phyloP scores from a whole-genome alignment of 139 green algal species.

The Tetraselmis chui region DNA sequence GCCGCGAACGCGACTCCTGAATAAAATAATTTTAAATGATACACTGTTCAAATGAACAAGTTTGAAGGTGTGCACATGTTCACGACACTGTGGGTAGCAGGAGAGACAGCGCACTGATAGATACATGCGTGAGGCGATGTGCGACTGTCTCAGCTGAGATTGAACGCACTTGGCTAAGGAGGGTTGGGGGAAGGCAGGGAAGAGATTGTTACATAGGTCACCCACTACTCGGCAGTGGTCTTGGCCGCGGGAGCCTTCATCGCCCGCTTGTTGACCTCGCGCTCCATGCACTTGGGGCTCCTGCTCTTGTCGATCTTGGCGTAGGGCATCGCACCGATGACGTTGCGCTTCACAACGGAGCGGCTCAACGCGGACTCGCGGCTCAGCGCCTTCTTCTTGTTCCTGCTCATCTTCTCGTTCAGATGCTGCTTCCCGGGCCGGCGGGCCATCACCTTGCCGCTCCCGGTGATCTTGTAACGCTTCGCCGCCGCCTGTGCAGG shows the following conservation, averaged over 20 bases:
- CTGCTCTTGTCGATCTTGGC: slow-evolving; percentile 7
- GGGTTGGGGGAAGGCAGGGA: no score
- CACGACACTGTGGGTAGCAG: no score
- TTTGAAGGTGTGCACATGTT: no score
- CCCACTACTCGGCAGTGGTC: no score
- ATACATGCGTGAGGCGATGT: no score
- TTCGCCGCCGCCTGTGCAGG: slow-evolving; percentile 20
- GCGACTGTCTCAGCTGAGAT: no score
- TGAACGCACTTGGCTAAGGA: no score
- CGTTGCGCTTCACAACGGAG: slow-evolving; percentile 6
- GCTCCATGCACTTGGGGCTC: neutral
- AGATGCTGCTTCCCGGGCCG: slow-evolving; percentile 28
- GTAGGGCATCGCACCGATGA: slow-evolving; percentile 10
- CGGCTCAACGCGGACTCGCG: neutral
- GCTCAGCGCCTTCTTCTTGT: neutral
- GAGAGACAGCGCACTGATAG: no score
- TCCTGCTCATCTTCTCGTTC: slow-evolving; percentile 21
- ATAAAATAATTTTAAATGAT: no score
- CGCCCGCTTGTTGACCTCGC: neutral
- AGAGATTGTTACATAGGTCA: no score
- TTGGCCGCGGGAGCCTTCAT: neutral
- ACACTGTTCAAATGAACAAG: no score
- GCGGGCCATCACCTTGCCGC: slow-evolving; percentile 26
- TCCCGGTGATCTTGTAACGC: slow-evolving; percentile 27
- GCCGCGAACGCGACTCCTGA: no score